A percentile compares a stretch with the other conserved stretches of the same genome.
These are phyloP conservation scores for Kwoniella newhampshirensis DNA, from an alignment of 768 basidiomycete species.

Conservation along the genomic window DNA sequence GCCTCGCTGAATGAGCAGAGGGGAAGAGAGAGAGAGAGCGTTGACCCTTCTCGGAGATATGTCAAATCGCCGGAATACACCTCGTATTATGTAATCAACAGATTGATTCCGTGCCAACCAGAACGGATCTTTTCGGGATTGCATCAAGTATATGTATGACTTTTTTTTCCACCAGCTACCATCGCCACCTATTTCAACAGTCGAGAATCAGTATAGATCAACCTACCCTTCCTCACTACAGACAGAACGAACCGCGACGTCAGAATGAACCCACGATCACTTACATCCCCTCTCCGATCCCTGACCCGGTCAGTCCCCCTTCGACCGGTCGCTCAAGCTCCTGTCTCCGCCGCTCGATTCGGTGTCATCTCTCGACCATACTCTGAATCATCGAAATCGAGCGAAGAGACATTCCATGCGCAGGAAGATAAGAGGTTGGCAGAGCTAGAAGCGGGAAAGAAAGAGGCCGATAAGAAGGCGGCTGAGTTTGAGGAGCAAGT, in stretches of 20 bases:
- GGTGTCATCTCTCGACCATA: constrained; percentile 7
- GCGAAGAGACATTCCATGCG: constrained; percentile 15
- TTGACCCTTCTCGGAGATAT: neutral
- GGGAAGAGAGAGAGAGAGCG: neutral
- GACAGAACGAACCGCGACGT: neutral
- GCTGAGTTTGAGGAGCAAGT: constrained; percentile 44
- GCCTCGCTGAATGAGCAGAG: neutral
- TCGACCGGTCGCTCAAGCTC: constrained; percentile 8
- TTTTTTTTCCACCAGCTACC: neutral
- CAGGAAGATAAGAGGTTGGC: constrained; percentile 19
- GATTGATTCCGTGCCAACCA: neutral
- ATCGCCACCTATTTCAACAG: constrained; percentile 1
- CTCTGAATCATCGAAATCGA: constrained; percentile 24
- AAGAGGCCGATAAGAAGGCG: constrained; percentile 38
- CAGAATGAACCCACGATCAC: constrained; percentile 18
- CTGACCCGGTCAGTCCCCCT: constrained; percentile 20
- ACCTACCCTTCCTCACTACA: too few species aligned
- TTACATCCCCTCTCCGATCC: constrained; percentile 22
- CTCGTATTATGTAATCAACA: neutral
- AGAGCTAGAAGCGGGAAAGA: constrained; percentile 27
- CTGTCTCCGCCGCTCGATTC: constrained; percentile 1
- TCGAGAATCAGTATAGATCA: too few species aligned
- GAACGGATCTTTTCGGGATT: neutral
- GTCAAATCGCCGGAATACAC: neutral
- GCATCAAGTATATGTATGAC: neutral